Base-by-base conservation (phyloP, 2,329 filamentous ascomycete genomes). In the Pseudogymnoascus sp. region DNA sequence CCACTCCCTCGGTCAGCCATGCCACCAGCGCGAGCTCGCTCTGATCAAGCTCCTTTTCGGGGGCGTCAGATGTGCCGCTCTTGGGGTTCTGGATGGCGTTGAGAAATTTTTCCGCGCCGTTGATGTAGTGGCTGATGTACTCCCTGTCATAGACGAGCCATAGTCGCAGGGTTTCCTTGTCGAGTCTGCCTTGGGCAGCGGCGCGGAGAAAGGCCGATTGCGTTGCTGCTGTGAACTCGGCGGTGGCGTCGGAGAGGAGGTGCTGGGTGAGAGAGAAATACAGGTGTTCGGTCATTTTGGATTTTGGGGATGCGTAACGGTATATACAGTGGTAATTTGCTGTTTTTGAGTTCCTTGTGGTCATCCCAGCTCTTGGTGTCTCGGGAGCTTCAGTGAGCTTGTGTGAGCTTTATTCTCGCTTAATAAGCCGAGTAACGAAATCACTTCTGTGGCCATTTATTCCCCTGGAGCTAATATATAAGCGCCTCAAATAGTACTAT, bases 101-200 rank as follows among this genome's bases (percentile, higher is more conserved):
- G 28, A 91, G 81, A 7, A 90, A 74, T n/a, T 80, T 77, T 8
- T 87, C 87, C 21, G 86, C 82, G 68, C 88, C 89, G 26, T 82
- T 80, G 68, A 90, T 82, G 74, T 90, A 89, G 61, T n/a, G 83
- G 83, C 67, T 89, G 86, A 87, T 85, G 74, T 90, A 89, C 65
- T 91, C 82, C 8, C 85, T 79, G 74, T 91, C 88, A 73, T 90
- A 88, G 11, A 85, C 83, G 47, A 91, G 83, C 88, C 88, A 91
- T 72, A 81, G 79, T 19, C 82, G 81, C 10, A 91, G 77, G 1
- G 79, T 75, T 0, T 77, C 70, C 60, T 83, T 83, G 17, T 82
- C 76, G 17, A 89, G 76, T 0, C 80, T 82, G 21, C 88, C 88
- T 63, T 80, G 78, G 13, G 87, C 87, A 5, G 88, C 87, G 59